Percentiles rank a stretch among this genome's conserved stretches.
phyloP scores from a whole-genome alignment of 345 rosid genomes.

The Euphorbia peplus region DNA sequence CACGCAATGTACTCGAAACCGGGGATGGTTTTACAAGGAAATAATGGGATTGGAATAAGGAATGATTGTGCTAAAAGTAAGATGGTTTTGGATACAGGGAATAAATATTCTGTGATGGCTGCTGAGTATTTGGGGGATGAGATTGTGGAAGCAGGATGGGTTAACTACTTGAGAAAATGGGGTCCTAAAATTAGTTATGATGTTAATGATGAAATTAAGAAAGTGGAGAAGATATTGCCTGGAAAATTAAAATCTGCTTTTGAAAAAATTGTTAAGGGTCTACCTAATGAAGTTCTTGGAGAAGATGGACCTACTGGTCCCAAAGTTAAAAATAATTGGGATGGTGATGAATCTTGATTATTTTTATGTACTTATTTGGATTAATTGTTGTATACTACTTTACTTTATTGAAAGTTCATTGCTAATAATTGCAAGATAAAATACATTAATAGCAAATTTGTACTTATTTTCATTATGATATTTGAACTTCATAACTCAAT shows the following conservation, averaged over 20 bases:
- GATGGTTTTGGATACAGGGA: conserved; percentile 43
- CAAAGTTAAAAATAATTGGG: conserved; percentile 57
- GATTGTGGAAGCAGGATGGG: conserved; percentile 55
- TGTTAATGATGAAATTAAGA: conserved; percentile 35
- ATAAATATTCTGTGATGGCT: conserved; percentile 39
- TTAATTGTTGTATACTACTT: no score
- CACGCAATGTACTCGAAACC: conserved; percentile 78
- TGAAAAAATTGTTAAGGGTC: conserved; percentile 35
- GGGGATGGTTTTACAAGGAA: conserved; percentile 76
- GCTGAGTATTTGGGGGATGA: conserved; percentile 50
- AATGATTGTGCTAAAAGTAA: conserved; percentile 70
- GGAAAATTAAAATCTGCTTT: conserved; percentile 49
- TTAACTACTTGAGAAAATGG: conserved; percentile 66
- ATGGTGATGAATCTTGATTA: conserved; percentile 47
- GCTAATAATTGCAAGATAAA: no score
- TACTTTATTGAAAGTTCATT: no score
- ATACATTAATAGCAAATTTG: no score
- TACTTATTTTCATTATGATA: no score
- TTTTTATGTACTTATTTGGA: no score
- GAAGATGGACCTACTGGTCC: conserved; percentile 94
- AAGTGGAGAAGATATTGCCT: conserved; percentile 43
- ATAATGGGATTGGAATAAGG: conserved; percentile 52
- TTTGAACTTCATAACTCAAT: no score
- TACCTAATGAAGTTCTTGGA: conserved; percentile 59
- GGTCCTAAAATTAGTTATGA: conserved; percentile 69